Evolutionary conservation across 345 rosid genomes (phyloP).

Genomic region (Eutrema yunnanense): DNA sequence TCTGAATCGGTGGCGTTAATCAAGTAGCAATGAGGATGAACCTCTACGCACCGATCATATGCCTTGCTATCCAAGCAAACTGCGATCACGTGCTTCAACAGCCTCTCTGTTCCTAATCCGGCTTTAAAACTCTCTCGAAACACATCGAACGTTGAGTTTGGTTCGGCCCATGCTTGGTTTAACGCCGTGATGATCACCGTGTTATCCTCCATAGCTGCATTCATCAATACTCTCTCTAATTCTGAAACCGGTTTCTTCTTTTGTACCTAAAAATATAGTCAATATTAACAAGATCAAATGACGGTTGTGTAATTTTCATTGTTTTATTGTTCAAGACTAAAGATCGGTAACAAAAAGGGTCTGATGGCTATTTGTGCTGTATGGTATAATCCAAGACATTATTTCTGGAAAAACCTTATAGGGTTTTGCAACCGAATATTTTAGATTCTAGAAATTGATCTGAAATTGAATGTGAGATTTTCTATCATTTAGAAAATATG

Average conservation of each 20-base stretch:
- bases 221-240: constrained; percentile 20
- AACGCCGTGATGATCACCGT: constrained; percentile 64
- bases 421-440: no score
- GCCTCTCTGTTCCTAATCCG: constrained; percentile 38
- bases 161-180: constrained; percentile 65
- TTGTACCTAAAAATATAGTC: neutral
- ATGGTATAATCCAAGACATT: no score
- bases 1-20: constrained; percentile 29
- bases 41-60: constrained; percentile 34
- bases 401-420: no score
- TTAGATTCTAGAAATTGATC: no score
- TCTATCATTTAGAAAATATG: no score
- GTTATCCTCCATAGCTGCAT: constrained; percentile 31
- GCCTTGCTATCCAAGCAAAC: constrained; percentile 50
- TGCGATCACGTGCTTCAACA: constrained; percentile 49
- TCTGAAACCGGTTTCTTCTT: constrained; percentile 17
- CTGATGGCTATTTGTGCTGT: no score
- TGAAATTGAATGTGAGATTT: no score
- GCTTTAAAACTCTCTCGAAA: constrained; percentile 49
- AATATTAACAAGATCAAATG: neutral
- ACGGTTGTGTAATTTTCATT: neutral
- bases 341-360: neutral
- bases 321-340: neutral
- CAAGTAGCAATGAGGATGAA: constrained; percentile 50
- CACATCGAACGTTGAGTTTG: constrained; percentile 48